A percentile compares a stretch with the other conserved stretches of the same genome.
These are phyloP conservation scores for Penicillium crustosum DNA, from an alignment of 2,329 filamentous ascomycete species.

Conservation along the genomic window DNA sequence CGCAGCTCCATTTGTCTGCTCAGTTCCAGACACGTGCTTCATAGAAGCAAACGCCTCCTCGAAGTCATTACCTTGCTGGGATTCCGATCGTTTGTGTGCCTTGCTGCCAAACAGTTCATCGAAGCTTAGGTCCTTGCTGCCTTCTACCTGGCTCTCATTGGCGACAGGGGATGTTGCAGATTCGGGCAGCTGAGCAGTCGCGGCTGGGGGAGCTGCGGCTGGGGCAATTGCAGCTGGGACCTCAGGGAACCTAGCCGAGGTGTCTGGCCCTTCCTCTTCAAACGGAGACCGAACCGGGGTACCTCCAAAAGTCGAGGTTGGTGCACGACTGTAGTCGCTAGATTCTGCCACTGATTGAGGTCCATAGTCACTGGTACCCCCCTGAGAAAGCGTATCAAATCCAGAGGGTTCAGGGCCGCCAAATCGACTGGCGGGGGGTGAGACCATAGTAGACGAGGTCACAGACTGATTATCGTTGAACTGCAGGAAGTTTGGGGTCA, in stretches of 20 bases:
- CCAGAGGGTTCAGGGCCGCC: constrained; percentile 52
- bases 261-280: constrained; percentile 33
- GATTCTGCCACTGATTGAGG: constrained; percentile 26
- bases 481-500: constrained; percentile 73
- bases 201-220: constrained; percentile 14
- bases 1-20: constrained; percentile 34
- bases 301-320: constrained; percentile 16
- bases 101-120: constrained; percentile 48
- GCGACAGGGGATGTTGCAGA: constrained; percentile 48
- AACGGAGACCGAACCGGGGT: constrained; percentile 34
- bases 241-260: constrained; percentile 24
- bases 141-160: constrained; percentile 24
- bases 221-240: constrained; percentile 18
- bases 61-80: constrained; percentile 49
- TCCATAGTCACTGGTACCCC: constrained; percentile 36
- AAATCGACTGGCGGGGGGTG: constrained; percentile 67
- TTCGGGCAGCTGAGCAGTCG: constrained; percentile 18
- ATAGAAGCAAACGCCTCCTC: constrained; percentile 49
- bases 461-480: constrained; percentile 68
- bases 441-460: constrained; percentile 75
- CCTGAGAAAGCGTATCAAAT: constrained; percentile 47
- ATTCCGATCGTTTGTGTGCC: constrained; percentile 45
- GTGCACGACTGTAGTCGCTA: constrained; percentile 23
- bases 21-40: constrained; percentile 50
- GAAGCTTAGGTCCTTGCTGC: constrained; percentile 42